Evolutionary conservation across 768 basidiomycete genomes (phyloP), one percentile per base, ranked within the genome.

Genomic region (Boletales sp.): DNA sequence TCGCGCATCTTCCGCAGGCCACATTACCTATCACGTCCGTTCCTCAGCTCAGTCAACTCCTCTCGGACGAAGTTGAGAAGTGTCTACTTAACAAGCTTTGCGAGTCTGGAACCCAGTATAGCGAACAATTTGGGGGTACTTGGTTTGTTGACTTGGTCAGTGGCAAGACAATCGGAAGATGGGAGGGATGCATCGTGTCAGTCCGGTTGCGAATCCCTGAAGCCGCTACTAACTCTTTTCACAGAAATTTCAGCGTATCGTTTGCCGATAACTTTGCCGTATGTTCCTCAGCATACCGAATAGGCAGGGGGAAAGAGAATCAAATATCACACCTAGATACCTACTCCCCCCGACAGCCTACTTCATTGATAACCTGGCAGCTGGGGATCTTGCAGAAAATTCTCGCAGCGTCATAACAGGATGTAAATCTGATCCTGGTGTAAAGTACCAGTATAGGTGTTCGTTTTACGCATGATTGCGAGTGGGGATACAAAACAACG

Each of bases 141-240:
- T 92, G 89, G 89, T 87, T 91, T 54, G 81, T 90, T 21, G 89
- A 92, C 57, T 62, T 80, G 40, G 77, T 85, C 47, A 80, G 81
- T 49, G 83, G 83, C 39, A 67, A 73, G 45, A 71, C 71, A 18
- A 79, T 91, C 19, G 89, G 86, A 8, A 75, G 86, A 59, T 90
- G 89, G 88, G 88, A 90, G 55, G 85, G 86, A 4, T 83, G 79
- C 54, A 81, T 84, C 17, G 54, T 90, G 89, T 90, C 59, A 65
- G 87, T 78, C 9, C 38, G 34, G 17, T 51, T 8, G 14, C 47
- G 34, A 27, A 46, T 40, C 31, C 41, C 10, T 36, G 13, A 27
- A 27, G 6, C 24, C 24, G 7, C 24, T 27, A 11, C 46, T 14
- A 50, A 32, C 34, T 13, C 11, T 27, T 30, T 5, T n/a, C 18